Percentiles rank a stretch among this genome's conserved stretches.
Conservation (phyloP, 345 rosid species). For the Laguncularia racemosa region DNA sequence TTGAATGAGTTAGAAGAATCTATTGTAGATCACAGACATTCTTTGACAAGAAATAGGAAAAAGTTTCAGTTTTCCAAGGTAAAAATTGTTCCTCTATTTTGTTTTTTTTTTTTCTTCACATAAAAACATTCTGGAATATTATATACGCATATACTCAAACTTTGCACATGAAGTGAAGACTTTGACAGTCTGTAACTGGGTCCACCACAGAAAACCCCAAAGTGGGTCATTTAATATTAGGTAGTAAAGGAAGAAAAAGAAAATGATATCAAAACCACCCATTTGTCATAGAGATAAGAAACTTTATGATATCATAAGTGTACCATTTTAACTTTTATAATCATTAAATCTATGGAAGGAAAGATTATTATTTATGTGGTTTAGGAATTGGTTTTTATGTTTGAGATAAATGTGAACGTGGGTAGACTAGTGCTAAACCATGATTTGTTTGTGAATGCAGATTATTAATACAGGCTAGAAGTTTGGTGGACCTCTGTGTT, state of each 20-base stretch:
- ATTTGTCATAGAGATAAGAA: neutral
- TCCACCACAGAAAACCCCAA: constrained; percentile 11
- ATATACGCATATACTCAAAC: neutral
- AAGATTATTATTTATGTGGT: constrained; percentile 7
- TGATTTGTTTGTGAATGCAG: constrained; percentile 32
- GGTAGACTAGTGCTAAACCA: constrained; percentile 27
- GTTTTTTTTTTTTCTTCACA: neutral
- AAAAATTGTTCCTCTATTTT: constrained; percentile 1
- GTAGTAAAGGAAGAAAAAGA: neutral
- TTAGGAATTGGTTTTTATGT: constrained; percentile 21
- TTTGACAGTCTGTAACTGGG: constrained; percentile 16
- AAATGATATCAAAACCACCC: constrained; percentile 1
- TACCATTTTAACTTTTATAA: constrained; percentile 8
- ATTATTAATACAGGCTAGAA: constrained; percentile 21
- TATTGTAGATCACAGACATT: constrained; percentile 3
- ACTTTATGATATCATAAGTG: neutral
- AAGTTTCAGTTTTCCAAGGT: neutral
- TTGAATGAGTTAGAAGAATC: neutral
- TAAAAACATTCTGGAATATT: neutral
- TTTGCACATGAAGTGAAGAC: constrained; percentile 9
- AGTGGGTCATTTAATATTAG: neutral
- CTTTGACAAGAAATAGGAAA: neutral
- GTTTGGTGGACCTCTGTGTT: constrained; percentile 26
- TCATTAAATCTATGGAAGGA: constrained; percentile 3
- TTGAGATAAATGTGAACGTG: constrained; percentile 25